Percentiles rank a stretch among this genome's conserved stretches.
Evolutionary conservation across 768 basidiomycete genomes (phyloP).

Genomic region (Nidularia sp.): DNA sequence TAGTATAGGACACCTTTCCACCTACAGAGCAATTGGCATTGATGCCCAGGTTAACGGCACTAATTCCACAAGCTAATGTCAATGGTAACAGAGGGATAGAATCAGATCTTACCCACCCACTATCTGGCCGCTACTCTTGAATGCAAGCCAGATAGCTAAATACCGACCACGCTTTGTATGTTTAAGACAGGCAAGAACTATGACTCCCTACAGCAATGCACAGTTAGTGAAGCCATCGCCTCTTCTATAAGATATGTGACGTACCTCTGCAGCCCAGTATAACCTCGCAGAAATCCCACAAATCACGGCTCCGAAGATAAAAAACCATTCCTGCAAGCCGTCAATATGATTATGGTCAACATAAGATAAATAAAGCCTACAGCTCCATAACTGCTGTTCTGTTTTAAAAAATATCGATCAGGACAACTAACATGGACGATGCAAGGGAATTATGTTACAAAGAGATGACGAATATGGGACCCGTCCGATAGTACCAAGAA

Average conservation of each 20-base stretch:
- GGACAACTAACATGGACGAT: too few species aligned
- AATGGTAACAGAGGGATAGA: neutral
- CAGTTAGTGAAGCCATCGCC: neutral
- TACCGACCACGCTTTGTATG: slow-evolving; percentile 3
- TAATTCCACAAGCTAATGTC: neutral
- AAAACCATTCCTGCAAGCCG: slow-evolving; percentile 9
- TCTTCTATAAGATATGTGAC: neutral
- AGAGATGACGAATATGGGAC: slow-evolving; percentile 10
- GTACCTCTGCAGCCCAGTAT: slow-evolving; percentile 13
- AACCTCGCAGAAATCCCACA: slow-evolving; percentile 9
- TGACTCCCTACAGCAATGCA: neutral
- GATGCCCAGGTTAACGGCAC: slow-evolving; percentile 4
- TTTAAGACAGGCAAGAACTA: neutral
- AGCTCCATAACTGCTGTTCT: slow-evolving; percentile 14
- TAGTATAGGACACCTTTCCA: slow-evolving; percentile 12
- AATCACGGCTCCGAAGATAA: slow-evolving; percentile 7
- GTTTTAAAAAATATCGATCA: slow-evolving; percentile 3
- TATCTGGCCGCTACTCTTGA: slow-evolving; percentile 5
- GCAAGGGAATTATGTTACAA: slow-evolving; percentile 2
- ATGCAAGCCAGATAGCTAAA: slow-evolving; percentile 4
- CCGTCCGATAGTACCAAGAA: slow-evolving; percentile 9
- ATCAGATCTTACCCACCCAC: slow-evolving; percentile 10
- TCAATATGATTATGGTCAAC: neutral
- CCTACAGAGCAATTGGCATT: slow-evolving; percentile 10
- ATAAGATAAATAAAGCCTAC: neutral